Evolutionary conservation across 768 basidiomycete genomes (phyloP).

Genomic region (Psilocybe azurescens): DNA sequence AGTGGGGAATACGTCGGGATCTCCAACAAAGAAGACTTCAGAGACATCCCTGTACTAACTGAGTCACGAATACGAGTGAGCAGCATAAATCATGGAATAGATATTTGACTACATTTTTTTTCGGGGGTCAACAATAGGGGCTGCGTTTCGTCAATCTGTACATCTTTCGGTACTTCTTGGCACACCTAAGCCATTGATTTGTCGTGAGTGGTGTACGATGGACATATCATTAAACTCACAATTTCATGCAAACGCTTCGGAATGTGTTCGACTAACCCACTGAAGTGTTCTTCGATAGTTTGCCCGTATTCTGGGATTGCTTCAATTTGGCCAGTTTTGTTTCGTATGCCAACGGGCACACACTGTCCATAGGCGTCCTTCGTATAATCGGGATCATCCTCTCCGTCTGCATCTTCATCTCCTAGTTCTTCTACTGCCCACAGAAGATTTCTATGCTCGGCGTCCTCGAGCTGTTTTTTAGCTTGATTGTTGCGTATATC

Average conservation of each 20-base stretch:
- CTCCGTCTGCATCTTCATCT: conserved; percentile 61
- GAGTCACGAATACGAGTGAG: not conserved
- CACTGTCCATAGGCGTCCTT: conserved; percentile 42
- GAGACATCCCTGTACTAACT: not conserved
- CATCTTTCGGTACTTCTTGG: conserved; percentile 13
- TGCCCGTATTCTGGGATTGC: conserved; percentile 39
- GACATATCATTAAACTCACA: conserved; percentile 38
- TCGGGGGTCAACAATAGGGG: conserved; percentile 31
- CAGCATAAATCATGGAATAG: not conserved
- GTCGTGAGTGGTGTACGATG: not conserved
- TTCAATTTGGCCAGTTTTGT: conserved; percentile 59
- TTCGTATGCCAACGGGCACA: conserved; percentile 55
- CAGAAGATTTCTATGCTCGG: conserved; percentile 61
- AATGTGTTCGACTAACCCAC: conserved; percentile 53
- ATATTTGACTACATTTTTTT: conserved; percentile 3
- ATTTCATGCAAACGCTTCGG: conserved; percentile 62
- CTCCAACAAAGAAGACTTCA: conserved; percentile 11
- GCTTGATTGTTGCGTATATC: conserved; percentile 55
- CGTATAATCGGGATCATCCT: conserved; percentile 57
- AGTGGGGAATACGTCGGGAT: conserved; percentile 26
- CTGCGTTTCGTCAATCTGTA: conserved; percentile 57
- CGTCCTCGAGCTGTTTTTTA: conserved; percentile 67
- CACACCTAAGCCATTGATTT: conserved; percentile 16
- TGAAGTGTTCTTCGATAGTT: conserved; percentile 50
- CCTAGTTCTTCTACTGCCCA: conserved; percentile 68